Conservation (phyloP, 345 rosid genomes). For the Hibiscus tridactylites region DNA sequence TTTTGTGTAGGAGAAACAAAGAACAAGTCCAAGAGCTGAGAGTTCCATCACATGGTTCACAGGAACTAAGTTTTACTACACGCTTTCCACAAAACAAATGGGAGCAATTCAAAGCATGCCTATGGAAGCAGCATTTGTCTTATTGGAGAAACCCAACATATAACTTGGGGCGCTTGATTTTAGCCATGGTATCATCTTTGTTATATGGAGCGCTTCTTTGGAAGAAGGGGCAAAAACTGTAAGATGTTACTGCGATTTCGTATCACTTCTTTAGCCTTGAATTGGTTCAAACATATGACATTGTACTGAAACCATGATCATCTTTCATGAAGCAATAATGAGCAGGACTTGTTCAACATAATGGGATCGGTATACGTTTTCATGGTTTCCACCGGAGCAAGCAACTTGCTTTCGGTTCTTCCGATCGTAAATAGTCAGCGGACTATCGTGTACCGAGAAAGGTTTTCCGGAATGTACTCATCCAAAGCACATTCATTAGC, state of each 20-base stretch:
- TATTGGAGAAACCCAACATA: slow-evolving; percentile 55
- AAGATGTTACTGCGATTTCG: neutral
- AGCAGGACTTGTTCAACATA: slow-evolving; percentile 44
- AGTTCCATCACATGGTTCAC: slow-evolving; percentile 17
- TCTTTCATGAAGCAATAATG: slow-evolving; percentile 25
- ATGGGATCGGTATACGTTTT: slow-evolving; percentile 34
- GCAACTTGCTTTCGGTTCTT: slow-evolving; percentile 31
- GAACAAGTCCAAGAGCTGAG: slow-evolving; percentile 20
- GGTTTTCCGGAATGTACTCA: slow-evolving; percentile 51
- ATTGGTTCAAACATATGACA: neutral
- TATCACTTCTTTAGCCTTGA: neutral
- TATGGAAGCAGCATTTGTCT: slow-evolving; percentile 53
- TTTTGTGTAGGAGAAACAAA: slow-evolving; percentile 8
- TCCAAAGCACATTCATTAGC: slow-evolving; percentile 51
- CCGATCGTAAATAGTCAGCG: slow-evolving; percentile 36
- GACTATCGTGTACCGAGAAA: slow-evolving; percentile 45
- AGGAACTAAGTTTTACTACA: slow-evolving; percentile 21
- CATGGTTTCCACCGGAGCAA: slow-evolving; percentile 26
- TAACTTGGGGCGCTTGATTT: slow-evolving; percentile 22
- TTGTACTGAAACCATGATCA: neutral
- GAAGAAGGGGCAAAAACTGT: slow-evolving; percentile 46
- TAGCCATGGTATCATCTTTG: slow-evolving; percentile 14
- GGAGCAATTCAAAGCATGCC: slow-evolving; percentile 47
- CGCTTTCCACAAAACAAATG: slow-evolving; percentile 33
- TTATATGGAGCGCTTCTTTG: slow-evolving; percentile 38